Conservation (phyloP, 768 basidiomycete species). For the Podaxis carcinomalis region DNA sequence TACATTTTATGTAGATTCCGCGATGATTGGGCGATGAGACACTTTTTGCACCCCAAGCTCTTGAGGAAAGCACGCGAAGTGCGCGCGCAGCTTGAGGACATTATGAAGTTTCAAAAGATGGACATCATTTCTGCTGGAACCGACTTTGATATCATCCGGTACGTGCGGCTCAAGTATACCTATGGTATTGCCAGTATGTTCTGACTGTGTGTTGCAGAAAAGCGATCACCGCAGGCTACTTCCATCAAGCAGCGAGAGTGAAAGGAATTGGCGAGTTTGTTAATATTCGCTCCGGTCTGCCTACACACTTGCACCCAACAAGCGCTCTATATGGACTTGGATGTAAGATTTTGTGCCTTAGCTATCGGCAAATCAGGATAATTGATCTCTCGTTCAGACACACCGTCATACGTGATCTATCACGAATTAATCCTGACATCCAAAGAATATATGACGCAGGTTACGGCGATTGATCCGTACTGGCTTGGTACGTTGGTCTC, state of each 20-base stretch:
- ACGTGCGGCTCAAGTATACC: neutral
- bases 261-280: slow-evolving; percentile 99
- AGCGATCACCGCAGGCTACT: slow-evolving; percentile 96
- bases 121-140: slow-evolving; percentile 87
- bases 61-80: slow-evolving; percentile 95
- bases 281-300: slow-evolving; percentile 91
- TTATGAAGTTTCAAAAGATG: slow-evolving; percentile 99
- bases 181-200: neutral
- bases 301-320: slow-evolving; percentile 95
- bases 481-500: slow-evolving; percentile 73
- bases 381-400: slow-evolving; percentile 47
- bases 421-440: slow-evolving; percentile 95
- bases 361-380: neutral
- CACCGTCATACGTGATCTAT: slow-evolving; percentile 94
- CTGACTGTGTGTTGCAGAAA: slow-evolving; percentile 48
- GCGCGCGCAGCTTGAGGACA: slow-evolving; percentile 92
- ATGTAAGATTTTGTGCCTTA: slow-evolving; percentile 49
- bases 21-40: slow-evolving; percentile 92
- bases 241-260: slow-evolving; percentile 96
- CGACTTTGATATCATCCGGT: slow-evolving; percentile 88
- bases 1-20: slow-evolving; percentile 53
- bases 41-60: slow-evolving; percentile 96
- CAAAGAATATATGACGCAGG: slow-evolving; percentile 98
- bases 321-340: slow-evolving; percentile 95
- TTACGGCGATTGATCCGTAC: slow-evolving; percentile 96